Evolutionary conservation across 2,329 filamentous ascomycete genomes (phyloP), one percentile per base, ranked within the genome.

Genomic region (Cryphonectria parasitica): DNA sequence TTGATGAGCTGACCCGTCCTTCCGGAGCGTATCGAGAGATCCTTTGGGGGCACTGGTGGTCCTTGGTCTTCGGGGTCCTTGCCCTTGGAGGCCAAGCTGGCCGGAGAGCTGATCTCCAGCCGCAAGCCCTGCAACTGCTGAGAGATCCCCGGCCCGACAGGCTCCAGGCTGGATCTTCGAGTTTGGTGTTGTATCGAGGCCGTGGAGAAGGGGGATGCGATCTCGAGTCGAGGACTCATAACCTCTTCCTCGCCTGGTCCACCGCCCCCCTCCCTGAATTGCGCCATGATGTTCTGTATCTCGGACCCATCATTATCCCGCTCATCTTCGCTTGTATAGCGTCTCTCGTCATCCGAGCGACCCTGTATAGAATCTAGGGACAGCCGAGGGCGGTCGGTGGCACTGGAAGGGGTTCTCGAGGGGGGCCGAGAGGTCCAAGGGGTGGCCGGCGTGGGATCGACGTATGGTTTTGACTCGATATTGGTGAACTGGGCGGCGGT

Each of bases 251-350:
- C 89, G 6, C 87, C 91, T 1, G 90, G 91, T 0, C 90, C 92
- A 66, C 90, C 89, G 39, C 89, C 89, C 66, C 89, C 89, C 77
- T 93, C 90, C 75, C 92, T 91, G 76, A 98, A 98, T 81, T 98
- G 96, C 73, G 94, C 93, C 93, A 99, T 98, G 79, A 99, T 98
- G 78, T 88, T 97, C 81, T 98, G 93, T 72, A 99, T 98, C 82
- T 99, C 96, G 7, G 91, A 91, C 1, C 92, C 93, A 66, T 89
- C 89, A 66, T 88, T 88, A 64, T 94, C 90, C 31, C 88, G 87
- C 68, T 89, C 87, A 76, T 90, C 89, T 76, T 90, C 89, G 75
- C 86, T 90, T 49, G 84, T 75, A 68, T 85, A 86, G 71, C 81
- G 82, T 75, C 84, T 87, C 66, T 90, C 88, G 66, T 91, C 89